A percentile compares a stretch with the other conserved stretches of the same genome.
phyloP scores from a whole-genome alignment of 2,329 filamentous ascomycete species.

The Fonsecaea nubica region DNA sequence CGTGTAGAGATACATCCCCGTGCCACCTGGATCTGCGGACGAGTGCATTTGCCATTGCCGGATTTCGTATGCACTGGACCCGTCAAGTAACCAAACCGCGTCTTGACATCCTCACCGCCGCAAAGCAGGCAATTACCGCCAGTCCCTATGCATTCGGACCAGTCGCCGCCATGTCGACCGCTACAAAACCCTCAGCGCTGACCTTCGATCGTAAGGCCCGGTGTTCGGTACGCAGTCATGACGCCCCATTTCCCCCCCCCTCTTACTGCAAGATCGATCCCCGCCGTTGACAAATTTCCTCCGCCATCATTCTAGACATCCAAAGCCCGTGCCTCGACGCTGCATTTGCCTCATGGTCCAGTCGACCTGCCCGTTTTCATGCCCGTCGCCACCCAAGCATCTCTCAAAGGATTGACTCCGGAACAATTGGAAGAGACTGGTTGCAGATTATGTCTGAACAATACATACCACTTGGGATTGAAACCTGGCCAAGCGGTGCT shows the following conservation, averaged over 20 bases:
- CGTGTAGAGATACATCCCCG: conserved; percentile 27
- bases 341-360: conserved; percentile 88
- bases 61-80: conserved; percentile 32
- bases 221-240: conserved; percentile 72
- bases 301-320: conserved; percentile 71
- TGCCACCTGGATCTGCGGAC: conserved; percentile 24
- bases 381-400: conserved; percentile 97
- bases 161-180: conserved; percentile 35
- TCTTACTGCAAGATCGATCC: conserved; percentile 7
- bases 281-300: conserved; percentile 29
- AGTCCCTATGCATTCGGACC: conserved; percentile 34
- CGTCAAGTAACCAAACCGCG: conserved; percentile 24
- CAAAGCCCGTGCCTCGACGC: conserved; percentile 84
- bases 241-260: conserved; percentile 11
- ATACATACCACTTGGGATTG: conserved; percentile 94
- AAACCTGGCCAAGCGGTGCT: conserved; percentile 92
- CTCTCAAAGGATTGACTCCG: conserved; percentile 90
- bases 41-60: conserved; percentile 22
- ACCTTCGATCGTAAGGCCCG: conserved; percentile 78
- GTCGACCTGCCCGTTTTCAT: conserved; percentile 95
- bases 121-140: conserved; percentile 13
- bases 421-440: conserved; percentile 88
- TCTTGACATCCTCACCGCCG: conserved; percentile 37
- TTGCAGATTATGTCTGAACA: conserved; percentile 92
- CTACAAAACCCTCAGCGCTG: conserved; percentile 62